phyloP scores from a whole-genome alignment of 2,329 filamentous ascomycete species.

The Massarina eburnea region DNA sequence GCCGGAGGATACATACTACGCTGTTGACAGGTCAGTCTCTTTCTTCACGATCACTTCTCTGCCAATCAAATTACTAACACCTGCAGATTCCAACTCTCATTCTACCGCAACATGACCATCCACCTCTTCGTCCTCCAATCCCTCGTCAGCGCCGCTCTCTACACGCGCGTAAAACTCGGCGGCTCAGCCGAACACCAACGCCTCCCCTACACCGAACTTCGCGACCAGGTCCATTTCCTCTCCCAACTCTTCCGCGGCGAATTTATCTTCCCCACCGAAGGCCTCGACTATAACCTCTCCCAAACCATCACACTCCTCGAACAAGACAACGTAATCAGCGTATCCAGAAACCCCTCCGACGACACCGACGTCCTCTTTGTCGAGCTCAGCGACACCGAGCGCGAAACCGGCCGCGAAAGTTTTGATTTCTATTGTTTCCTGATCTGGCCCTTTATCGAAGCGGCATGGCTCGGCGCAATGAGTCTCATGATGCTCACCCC shows the following conservation, averaged over 20 bases:
- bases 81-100: constrained; percentile 81
- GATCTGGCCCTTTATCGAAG: constrained; percentile 97
- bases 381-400: constrained; percentile 75
- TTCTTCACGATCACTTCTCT: not conserved
- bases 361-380: constrained; percentile 61
- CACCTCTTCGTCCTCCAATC: constrained; percentile 95
- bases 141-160: constrained; percentile 85
- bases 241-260: constrained; percentile 91
- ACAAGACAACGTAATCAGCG: constrained; percentile 71
- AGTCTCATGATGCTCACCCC: constrained; percentile 85
- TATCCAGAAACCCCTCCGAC: constrained; percentile 55
- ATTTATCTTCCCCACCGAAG: constrained; percentile 93
- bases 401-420: constrained; percentile 81
- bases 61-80: constrained; percentile 6
- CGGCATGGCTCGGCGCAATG: constrained; percentile 87
- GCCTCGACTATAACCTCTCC: constrained; percentile 76
- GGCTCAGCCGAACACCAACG: constrained; percentile 81
- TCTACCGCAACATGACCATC: constrained; percentile 99
- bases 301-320: constrained; percentile 78
- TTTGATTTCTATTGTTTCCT: constrained; percentile 99
- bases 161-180: constrained; percentile 85
- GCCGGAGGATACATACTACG: constrained; percentile 89
- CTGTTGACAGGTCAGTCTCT: constrained; percentile 69
- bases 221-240: constrained; percentile 81
- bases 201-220: constrained; percentile 72